phyloP scores from a whole-genome alignment of 169 alveolate species.

The Cryptosporidium baileyi region DNA sequence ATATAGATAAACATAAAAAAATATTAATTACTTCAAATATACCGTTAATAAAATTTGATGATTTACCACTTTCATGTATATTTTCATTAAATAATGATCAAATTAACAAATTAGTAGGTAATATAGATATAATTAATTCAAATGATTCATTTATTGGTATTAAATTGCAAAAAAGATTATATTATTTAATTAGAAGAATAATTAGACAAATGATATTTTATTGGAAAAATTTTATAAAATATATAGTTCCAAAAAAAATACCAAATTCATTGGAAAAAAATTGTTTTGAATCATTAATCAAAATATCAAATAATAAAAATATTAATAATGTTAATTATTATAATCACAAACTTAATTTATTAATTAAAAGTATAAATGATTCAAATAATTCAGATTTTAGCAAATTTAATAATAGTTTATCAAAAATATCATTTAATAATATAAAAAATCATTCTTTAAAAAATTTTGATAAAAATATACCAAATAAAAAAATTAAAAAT shows the following conservation, averaged over 20 bases:
- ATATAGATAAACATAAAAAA: not conserved
- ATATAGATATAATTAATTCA: conserved; percentile 12
- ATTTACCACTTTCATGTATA: conserved; percentile 27
- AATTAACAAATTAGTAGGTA: conserved; percentile 3
- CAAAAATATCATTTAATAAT: not conserved
- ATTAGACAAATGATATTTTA: conserved; percentile 8
- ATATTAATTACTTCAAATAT: not conserved
- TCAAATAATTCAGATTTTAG: not conserved
- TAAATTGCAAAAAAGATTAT: not conserved
- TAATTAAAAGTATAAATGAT: not conserved
- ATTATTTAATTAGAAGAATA: not conserved
- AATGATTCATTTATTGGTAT: conserved; percentile 13
- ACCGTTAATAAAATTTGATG: conserved; percentile 31
- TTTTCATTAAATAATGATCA: not conserved
- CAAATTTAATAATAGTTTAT: not conserved
- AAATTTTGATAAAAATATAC: not conserved
- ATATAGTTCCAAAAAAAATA: conserved; percentile 16
- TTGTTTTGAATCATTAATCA: conserved; percentile 2
- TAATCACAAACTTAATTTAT: not conserved
- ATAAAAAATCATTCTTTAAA: not conserved
- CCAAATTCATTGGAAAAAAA: conserved; percentile 34
- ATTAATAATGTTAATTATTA: not conserved
- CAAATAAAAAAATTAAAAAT: conserved; percentile 1
- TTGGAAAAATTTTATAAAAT: conserved; percentile 6
- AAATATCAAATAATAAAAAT: not conserved